Base-by-base conservation (phyloP, 768 basidiomycete genomes). In the Dentipellis fragilis region DNA sequence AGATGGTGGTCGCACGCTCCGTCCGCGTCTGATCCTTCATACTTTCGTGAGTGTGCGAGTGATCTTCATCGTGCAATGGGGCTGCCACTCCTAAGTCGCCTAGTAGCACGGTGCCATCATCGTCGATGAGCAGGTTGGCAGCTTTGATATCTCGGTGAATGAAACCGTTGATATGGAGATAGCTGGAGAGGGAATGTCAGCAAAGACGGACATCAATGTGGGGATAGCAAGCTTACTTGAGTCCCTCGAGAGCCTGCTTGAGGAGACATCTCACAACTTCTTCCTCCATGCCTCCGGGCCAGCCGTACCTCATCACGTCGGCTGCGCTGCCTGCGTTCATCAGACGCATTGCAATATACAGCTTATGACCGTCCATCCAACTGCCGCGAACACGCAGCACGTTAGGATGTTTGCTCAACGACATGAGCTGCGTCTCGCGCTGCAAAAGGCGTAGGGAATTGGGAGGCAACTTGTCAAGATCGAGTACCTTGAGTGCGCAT, bases 91-190 rank as follows among this genome's bases (percentile, higher is more conserved):
- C 94, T 36, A 97, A 79, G 69, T 97, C 94, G 36, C 92, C 93
- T 11, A 96, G 72, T 3, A 97, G 79, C 35, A 96, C 90, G 0
- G 89, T 93, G 51, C 90, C 89, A 59, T 90, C 86, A 58, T 93
- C 87, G 62, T 94, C 92, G 53, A 95, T 81, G 50, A 97, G 84
- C 10, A 97, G 76, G 65, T 97, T 97, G 11, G 91, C 94, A 3
- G 92, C 91, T 70, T 97, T 97, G 63, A 97, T 69, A 65, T 97
- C 94, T 23, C 94, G 82, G 66, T 97, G 90, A n/a, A 92, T 87
- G 66, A 91, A 88, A 0, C 88, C 89, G 58, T 93, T 94, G 54
- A 80, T 76, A 64, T 94, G 91, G n/a, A 93, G 78, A 61, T 93
- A 92, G 61, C 87, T 90, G 60, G 9, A 23, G 21, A 36, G 7